A percentile compares a stretch with the other conserved stretches of the same genome.
Conservation (phyloP, 2,329 filamentous ascomycete species). For the Laburnicola sp. region DNA sequence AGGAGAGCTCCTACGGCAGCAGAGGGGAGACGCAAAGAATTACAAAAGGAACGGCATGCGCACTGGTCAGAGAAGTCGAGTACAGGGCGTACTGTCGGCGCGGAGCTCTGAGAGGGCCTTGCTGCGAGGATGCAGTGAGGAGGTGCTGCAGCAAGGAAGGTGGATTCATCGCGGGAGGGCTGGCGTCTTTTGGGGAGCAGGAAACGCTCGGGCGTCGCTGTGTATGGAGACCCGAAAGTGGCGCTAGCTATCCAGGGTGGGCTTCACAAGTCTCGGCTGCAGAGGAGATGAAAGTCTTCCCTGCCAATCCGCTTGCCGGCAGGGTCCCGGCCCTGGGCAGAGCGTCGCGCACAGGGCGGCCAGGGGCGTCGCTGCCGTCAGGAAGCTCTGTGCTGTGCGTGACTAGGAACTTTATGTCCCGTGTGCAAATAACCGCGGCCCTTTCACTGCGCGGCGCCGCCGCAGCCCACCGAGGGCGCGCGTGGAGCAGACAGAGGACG, state of each 20-base stretch:
- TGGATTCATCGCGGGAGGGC: slow-evolving; percentile 22
- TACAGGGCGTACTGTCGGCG: slow-evolving; percentile 28
- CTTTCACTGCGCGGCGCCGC: not conserved
- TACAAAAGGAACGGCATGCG: too few species aligned
- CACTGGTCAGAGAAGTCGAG: slow-evolving; percentile 28
- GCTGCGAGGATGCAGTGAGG: slow-evolving; percentile 43
- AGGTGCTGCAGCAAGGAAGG: slow-evolving; percentile 40
- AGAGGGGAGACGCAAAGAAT: too few species aligned
- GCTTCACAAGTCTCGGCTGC: slow-evolving; percentile 41
- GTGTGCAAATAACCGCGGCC: slow-evolving; percentile 12
- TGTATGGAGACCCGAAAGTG: slow-evolving; percentile 35
- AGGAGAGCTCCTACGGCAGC: too few species aligned
- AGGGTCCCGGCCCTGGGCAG: slow-evolving; percentile 26
- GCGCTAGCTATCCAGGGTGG: slow-evolving; percentile 38
- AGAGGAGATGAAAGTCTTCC: slow-evolving; percentile 39
- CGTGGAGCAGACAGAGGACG: not conserved
- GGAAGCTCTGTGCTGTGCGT: slow-evolving; percentile 24
- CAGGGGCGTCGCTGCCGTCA: slow-evolving; percentile 28
- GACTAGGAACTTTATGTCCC: slow-evolving; percentile 13
- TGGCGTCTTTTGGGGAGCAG: too few species aligned
- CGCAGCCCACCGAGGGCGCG: not conserved
- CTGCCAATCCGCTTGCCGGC: slow-evolving; percentile 32
- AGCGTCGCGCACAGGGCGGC: slow-evolving; percentile 25
- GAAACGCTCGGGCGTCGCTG: too few species aligned
- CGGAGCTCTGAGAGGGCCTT: slow-evolving; percentile 41